These are phyloP conservation scores for Arachis stenosperma DNA, from an alignment of 306 rosid genomes.

Conservation along the genomic window DNA sequence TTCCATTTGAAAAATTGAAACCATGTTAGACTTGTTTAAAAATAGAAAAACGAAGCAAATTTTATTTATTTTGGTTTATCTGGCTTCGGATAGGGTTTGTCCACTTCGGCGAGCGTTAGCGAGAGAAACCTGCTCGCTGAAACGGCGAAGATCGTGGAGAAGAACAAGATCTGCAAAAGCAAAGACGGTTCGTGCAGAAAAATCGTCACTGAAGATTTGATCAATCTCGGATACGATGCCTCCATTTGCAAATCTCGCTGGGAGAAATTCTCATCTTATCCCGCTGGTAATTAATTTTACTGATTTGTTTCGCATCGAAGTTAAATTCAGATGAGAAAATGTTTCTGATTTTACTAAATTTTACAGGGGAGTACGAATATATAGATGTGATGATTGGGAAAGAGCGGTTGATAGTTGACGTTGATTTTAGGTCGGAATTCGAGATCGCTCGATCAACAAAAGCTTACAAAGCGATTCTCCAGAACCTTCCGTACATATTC, in stretches of 20 bases:
- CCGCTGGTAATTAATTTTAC: constrained; percentile 58
- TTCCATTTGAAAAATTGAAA: background rate
- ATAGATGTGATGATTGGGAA: constrained; percentile 58
- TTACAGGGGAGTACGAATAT: constrained; percentile 77
- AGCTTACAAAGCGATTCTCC: constrained; percentile 60
- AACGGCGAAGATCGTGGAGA: constrained; percentile 74
- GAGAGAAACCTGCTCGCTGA: constrained; percentile 84
- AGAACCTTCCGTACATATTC: constrained; percentile 65
- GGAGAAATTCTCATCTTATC: constrained; percentile 70
- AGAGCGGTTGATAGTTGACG: constrained; percentile 62
- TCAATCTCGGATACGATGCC: constrained; percentile 81
- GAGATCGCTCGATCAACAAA: constrained; percentile 80
- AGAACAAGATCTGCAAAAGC: constrained; percentile 66
- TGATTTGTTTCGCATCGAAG: background rate
- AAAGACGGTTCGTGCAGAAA: constrained; percentile 64
- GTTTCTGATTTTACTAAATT: background rate
- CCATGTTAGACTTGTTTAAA: background rate
- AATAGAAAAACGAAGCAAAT: background rate
- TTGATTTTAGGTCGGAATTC: constrained; percentile 84
- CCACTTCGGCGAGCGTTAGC: constrained; percentile 52
- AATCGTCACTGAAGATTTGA: constrained; percentile 51
- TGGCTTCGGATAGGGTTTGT: constrained; percentile 54
- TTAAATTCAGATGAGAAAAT: background rate
- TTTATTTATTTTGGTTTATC: background rate
- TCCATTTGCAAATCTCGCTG: constrained; percentile 86